Evolutionary conservation across 163 green algal species (phyloP).

Genomic region (Chloromonas sp.): DNA sequence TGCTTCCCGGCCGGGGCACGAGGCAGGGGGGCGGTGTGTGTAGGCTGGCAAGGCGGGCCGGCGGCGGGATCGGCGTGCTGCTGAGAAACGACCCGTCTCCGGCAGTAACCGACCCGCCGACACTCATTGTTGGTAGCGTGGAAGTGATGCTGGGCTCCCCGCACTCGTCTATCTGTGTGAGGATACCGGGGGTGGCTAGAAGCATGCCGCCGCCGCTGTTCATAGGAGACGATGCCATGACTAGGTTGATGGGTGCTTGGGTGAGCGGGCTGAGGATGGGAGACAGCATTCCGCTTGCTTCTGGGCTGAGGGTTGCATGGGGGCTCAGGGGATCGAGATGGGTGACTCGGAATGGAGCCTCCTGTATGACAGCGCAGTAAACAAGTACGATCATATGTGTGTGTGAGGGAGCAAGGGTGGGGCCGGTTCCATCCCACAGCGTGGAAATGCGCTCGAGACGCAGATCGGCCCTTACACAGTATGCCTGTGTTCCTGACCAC

Average conservation of each 20-base stretch:
- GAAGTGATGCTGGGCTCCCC: background rate
- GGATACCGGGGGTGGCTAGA: slow-evolving; percentile 1
- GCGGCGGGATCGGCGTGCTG: background rate
- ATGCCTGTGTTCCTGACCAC: too few relatives aligned
- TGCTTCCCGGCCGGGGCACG: too few relatives aligned
- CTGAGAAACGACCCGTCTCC: background rate
- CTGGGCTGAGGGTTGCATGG: slow-evolving; percentile 10
- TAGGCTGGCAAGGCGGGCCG: too few relatives aligned
- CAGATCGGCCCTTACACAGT: too few relatives aligned
- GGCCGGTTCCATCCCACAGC: too few relatives aligned
- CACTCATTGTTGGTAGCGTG: background rate
- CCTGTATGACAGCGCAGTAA: slow-evolving; percentile 14
- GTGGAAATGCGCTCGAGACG: too few relatives aligned
- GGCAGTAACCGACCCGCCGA: too few relatives aligned
- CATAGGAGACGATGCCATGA: slow-evolving; percentile 22
- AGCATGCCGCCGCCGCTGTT: background rate
- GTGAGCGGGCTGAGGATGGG: slow-evolving; percentile 5
- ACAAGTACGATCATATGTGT: too few relatives aligned
- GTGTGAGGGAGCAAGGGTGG: too few relatives aligned
- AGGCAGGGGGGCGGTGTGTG: background rate
- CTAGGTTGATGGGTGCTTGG: slow-evolving; percentile 16
- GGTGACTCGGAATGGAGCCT: slow-evolving; percentile 36
- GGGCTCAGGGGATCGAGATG: slow-evolving; percentile 36
- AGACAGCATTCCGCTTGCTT: slow-evolving; percentile 4
- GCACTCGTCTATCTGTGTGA: slow-evolving; percentile 11